phyloP scores from a whole-genome alignment of 192 early-diverging fungal species.

The Irineochytrium annulatum region DNA sequence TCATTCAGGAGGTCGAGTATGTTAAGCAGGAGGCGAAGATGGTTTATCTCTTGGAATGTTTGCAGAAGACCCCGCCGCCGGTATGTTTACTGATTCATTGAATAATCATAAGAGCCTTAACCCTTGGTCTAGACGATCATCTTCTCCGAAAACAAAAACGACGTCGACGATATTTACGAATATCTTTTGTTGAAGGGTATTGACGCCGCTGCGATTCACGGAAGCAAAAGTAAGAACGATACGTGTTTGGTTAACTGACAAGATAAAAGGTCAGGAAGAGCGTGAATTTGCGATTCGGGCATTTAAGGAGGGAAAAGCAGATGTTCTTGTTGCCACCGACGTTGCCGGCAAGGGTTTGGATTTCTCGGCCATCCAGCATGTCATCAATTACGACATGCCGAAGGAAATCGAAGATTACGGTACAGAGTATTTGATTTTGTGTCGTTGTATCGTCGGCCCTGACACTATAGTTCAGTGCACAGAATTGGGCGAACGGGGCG shows the following conservation, averaged over 20 bases:
- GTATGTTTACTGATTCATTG: slow-evolving; percentile 33
- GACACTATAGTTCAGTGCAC: slow-evolving; percentile 57
- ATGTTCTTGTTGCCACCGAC: slow-evolving; percentile 96
- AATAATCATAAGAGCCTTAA: slow-evolving; percentile 2
- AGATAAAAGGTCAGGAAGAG: slow-evolving; percentile 79
- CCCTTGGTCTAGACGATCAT: slow-evolving; percentile 64
- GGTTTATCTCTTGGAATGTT: slow-evolving; percentile 87
- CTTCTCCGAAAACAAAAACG: slow-evolving; percentile 98
- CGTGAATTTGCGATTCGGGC: slow-evolving; percentile 92
- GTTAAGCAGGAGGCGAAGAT: slow-evolving; percentile 95
- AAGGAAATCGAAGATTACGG: slow-evolving; percentile 99
- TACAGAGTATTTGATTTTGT: slow-evolving; percentile 24
- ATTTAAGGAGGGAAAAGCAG: slow-evolving; percentile 86
- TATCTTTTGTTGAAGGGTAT: slow-evolving; percentile 93
- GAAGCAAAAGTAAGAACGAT: slow-evolving; percentile 71
- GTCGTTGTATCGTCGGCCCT: slow-evolving; percentile 4
- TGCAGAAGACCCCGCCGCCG: slow-evolving; percentile 96
- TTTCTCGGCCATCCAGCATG: slow-evolving; percentile 93
- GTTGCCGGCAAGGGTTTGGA: slow-evolving; percentile 95
- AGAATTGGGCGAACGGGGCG: slow-evolving; percentile 97
- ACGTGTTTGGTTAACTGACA: slow-evolving; percentile 1
- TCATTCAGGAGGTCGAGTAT: slow-evolving; percentile 96
- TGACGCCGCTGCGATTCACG: slow-evolving; percentile 92
- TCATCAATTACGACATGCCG: slow-evolving; percentile 99
- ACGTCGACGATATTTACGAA: slow-evolving; percentile 98